phyloP scores from a whole-genome alignment of 176 grass and related monocot genomes.

The Pharus latifolius region DNA sequence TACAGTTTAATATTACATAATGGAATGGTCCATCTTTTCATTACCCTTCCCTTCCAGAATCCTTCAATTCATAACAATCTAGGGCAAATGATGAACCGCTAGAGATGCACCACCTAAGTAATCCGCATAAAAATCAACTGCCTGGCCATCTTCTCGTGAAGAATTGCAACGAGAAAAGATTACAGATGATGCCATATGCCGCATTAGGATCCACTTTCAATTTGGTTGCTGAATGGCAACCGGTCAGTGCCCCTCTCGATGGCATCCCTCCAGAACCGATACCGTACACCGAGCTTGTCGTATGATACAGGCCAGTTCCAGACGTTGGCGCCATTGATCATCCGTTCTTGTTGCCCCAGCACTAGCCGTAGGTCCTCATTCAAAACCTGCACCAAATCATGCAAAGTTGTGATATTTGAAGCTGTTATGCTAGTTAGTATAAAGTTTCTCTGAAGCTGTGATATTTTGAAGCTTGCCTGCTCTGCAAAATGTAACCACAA shows the following conservation, averaged over 20 bases:
- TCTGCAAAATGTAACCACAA: constrained; percentile 91
- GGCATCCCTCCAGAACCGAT: constrained; percentile 69
- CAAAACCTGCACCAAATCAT: constrained; percentile 51
- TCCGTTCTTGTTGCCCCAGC: constrained; percentile 88
- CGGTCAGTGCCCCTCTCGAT: constrained; percentile 53
- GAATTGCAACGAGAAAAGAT: constrained; percentile 19
- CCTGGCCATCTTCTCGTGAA: constrained; percentile 10
- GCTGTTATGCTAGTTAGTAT: not conserved
- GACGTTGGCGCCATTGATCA: constrained; percentile 78
- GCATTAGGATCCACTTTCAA: constrained; percentile 29
- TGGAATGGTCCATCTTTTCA: not conserved
- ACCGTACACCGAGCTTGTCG: constrained; percentile 88
- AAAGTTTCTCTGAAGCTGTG: not conserved
- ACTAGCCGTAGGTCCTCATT: constrained; percentile 94
- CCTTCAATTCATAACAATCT: not conserved
- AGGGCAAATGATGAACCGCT: not conserved
- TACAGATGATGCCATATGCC: constrained; percentile 1
- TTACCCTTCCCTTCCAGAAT: constrained; percentile 1
- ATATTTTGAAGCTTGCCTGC: constrained; percentile 34
- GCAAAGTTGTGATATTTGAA: not conserved
- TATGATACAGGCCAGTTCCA: constrained; percentile 90
- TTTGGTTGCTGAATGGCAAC: constrained; percentile 58
- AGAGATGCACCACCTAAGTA: constrained; percentile 4
- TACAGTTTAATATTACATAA: constrained; percentile 29
- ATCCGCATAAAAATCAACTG: not conserved